Conservation (phyloP, 495 filamentous ascomycete species). For the Penicillium ochrochloron region DNA sequence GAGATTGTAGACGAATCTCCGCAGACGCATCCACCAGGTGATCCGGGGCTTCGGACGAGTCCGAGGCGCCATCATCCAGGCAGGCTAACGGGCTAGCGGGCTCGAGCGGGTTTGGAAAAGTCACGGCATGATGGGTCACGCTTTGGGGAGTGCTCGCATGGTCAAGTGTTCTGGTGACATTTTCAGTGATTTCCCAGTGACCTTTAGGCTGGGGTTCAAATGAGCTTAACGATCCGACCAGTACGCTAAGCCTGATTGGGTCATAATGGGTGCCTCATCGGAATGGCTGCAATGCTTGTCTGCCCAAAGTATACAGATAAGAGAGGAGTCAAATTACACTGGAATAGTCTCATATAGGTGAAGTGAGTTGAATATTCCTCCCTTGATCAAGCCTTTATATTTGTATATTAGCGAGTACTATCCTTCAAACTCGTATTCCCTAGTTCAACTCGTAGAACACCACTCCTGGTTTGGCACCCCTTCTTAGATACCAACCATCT, state of each 20-base stretch:
- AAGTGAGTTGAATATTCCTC: too few relatives aligned
- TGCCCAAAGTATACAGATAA: too few relatives aligned
- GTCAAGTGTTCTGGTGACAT: slow-evolving; percentile 2
- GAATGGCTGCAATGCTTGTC: slow-evolving; percentile 2
- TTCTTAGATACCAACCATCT: not conserved
- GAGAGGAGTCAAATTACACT: too few relatives aligned
- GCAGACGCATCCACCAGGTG: slow-evolving; percentile 31
- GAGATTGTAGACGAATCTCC: slow-evolving; percentile 26
- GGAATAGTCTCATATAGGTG: too few relatives aligned
- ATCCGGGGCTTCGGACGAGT: slow-evolving; percentile 22
- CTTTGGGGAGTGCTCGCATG: not conserved
- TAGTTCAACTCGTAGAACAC: not conserved
- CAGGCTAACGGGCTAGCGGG: slow-evolving; percentile 1
- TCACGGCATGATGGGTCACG: slow-evolving; percentile 10
- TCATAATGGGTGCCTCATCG: slow-evolving; percentile 6
- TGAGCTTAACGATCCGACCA: not conserved
- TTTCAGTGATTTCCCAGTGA: not conserved
- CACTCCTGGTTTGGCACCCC: not conserved
- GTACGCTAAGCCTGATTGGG: not conserved
- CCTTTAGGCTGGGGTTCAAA: not conserved
- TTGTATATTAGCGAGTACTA: too few relatives aligned
- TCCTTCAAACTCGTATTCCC: too few relatives aligned
- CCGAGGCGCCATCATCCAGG: slow-evolving; percentile 18
- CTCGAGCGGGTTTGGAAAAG: not conserved
- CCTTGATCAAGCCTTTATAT: too few relatives aligned